Conservation (phyloP, 176 grass and related monocot species). For the Oryza glumipatula region DNA sequence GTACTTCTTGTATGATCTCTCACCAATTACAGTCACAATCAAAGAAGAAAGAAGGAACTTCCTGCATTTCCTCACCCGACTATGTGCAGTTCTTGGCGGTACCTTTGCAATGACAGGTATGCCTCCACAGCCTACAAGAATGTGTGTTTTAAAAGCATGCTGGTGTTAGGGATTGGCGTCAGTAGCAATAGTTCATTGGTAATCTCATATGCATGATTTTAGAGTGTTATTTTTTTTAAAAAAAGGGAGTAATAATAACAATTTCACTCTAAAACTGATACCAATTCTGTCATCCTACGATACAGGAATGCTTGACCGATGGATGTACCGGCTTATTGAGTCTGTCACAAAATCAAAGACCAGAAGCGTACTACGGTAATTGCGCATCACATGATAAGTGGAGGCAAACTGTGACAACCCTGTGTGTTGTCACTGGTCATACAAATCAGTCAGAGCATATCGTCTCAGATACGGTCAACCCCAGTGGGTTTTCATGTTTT, state of each 20-base stretch:
- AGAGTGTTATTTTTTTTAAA: background rate
- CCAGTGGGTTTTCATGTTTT: constrained; percentile 26
- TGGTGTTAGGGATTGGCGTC: background rate
- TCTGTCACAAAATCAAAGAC: constrained; percentile 68
- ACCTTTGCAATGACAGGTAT: constrained; percentile 99
- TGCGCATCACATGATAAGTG: background rate
- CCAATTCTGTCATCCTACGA: background rate
- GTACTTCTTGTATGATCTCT: constrained; percentile 97
- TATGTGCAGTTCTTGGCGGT: constrained; percentile 96
- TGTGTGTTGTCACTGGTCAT: constrained; percentile 26
- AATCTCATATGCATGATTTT: background rate
- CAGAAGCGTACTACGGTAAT: constrained; percentile 68
- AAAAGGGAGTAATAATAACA: background rate
- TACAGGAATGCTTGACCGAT: constrained; percentile 96
- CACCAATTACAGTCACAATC: constrained; percentile 95
- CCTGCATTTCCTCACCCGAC: constrained; percentile 93
- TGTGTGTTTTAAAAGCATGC: background rate
- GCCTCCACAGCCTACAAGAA: constrained; percentile 17
- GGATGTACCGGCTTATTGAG: constrained; percentile 93
- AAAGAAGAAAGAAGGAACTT: constrained; percentile 94
- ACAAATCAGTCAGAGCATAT: constrained; percentile 11
- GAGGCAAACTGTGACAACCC: background rate
- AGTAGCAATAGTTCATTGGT: background rate
- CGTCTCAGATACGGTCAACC: constrained; percentile 3
- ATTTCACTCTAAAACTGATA: background rate